phyloP scores from a whole-genome alignment of 1,139 yeast genomes.

The Diutina pseudorugosa region DNA sequence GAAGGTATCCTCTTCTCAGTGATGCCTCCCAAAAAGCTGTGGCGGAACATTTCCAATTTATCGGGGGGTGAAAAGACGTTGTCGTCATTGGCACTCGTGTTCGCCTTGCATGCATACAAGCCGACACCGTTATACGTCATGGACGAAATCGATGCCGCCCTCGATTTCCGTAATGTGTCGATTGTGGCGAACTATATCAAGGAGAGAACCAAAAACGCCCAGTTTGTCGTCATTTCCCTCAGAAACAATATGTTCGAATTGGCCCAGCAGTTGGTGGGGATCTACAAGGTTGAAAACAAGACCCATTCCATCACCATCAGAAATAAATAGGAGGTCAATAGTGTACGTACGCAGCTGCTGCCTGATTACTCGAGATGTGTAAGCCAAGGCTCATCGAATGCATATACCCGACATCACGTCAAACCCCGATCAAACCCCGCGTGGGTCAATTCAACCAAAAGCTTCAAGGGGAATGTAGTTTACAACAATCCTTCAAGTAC shows the following conservation, averaged over 20 bases:
- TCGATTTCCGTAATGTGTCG: slow-evolving; percentile 92
- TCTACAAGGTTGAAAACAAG: slow-evolving; percentile 87
- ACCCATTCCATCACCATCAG: slow-evolving; percentile 51
- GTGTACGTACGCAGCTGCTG: background rate
- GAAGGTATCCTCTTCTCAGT: slow-evolving; percentile 96
- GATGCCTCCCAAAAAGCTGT: slow-evolving; percentile 97
- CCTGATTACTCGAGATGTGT: background rate
- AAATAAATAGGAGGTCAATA: background rate
- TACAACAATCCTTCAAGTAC: too few relatives aligned
- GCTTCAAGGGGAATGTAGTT: too few relatives aligned
- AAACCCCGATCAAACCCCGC: background rate
- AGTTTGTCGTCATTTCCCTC: slow-evolving; percentile 87
- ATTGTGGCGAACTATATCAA: slow-evolving; percentile 96
- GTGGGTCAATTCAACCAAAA: background rate
- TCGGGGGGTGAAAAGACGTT: slow-evolving; percentile 98
- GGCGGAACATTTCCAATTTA: slow-evolving; percentile 89
- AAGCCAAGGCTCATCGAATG: background rate
- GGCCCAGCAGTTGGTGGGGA: slow-evolving; percentile 88
- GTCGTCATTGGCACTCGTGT: slow-evolving; percentile 88
- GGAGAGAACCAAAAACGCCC: slow-evolving; percentile 92
- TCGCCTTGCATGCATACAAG: slow-evolving; percentile 90
- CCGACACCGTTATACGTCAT: slow-evolving; percentile 97
- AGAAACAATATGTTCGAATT: slow-evolving; percentile 97
- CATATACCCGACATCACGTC: background rate
- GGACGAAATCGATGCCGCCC: slow-evolving; percentile 99